A percentile compares a stretch with the other conserved stretches of the same genome.
Evolutionary conservation across 2,329 filamentous ascomycete species (phyloP).

Genomic region (Graphilbum fragrans): DNA sequence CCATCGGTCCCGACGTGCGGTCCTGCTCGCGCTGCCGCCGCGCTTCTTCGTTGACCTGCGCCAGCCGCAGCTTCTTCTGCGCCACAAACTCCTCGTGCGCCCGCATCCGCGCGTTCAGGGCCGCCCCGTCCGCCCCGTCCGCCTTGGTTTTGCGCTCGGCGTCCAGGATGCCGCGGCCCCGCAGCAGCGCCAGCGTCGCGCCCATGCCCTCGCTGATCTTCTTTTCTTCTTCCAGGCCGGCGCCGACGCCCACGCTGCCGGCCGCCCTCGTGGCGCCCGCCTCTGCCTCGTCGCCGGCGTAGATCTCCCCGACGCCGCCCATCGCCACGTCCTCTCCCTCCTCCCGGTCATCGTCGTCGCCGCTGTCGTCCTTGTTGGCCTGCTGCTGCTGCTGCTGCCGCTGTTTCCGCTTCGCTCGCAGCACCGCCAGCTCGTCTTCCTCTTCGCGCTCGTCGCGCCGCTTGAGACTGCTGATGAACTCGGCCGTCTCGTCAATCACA

Average conservation of each 20-base stretch:
- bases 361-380: background rate
- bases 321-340: slow-evolving; percentile 39
- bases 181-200: slow-evolving; percentile 69
- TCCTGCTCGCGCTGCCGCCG: slow-evolving; percentile 80
- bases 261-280: slow-evolving; percentile 40
- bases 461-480: slow-evolving; percentile 81
- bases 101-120: slow-evolving; percentile 22
- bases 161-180: slow-evolving; percentile 72
- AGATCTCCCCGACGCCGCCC: slow-evolving; percentile 29
- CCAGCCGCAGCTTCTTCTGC: slow-evolving; percentile 60
- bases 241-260: slow-evolving; percentile 12
- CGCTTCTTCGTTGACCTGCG: slow-evolving; percentile 68
- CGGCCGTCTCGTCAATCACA: slow-evolving; percentile 90
- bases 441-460: slow-evolving; percentile 48
- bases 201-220: slow-evolving; percentile 68
- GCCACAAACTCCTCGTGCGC: slow-evolving; percentile 68
- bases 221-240: slow-evolving; percentile 73
- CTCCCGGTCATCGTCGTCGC: slow-evolving; percentile 31
- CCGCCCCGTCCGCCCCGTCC: background rate
- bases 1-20: slow-evolving; percentile 65
- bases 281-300: slow-evolving; percentile 43
- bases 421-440: slow-evolving; percentile 44
- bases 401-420: slow-evolving; percentile 18
- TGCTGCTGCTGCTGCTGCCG: background rate
- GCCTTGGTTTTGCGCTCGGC: slow-evolving; percentile 44